These are phyloP conservation scores for Eucalyptus cloeziana DNA, from an alignment of 345 rosid genomes.

Conservation along the genomic window DNA sequence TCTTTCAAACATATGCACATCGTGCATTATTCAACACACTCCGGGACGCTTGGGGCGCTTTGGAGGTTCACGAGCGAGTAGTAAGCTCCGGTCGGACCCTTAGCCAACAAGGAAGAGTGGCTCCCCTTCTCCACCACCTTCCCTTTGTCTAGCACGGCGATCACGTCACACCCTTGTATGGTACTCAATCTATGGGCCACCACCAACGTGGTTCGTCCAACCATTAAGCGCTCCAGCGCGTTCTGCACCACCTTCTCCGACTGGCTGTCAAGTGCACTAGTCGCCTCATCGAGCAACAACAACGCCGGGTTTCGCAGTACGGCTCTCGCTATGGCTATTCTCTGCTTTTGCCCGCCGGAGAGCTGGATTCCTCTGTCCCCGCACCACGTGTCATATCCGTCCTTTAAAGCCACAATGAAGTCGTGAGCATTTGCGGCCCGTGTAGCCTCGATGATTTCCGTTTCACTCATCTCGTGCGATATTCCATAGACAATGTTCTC, in stretches of 20 bases:
- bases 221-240: constrained; percentile 53
- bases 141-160: constrained; percentile 47
- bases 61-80: constrained; percentile 52
- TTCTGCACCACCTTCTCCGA: constrained; percentile 59
- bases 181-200: constrained; percentile 69
- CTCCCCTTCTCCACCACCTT: constrained; percentile 50
- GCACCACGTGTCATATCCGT: constrained; percentile 46
- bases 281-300: constrained; percentile 57
- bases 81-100: constrained; percentile 30
- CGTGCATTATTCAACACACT: not conserved
- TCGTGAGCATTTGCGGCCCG: constrained; percentile 57
- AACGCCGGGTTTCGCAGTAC: constrained; percentile 30
- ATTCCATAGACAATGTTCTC: constrained; percentile 54
- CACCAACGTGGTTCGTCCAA: constrained; percentile 54
- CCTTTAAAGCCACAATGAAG: constrained; percentile 33
- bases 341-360: constrained; percentile 61
- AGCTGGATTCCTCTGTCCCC: constrained; percentile 58
- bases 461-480: constrained; percentile 5
- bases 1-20: not conserved
- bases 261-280: constrained; percentile 59
- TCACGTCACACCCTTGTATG: constrained; percentile 38
- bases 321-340: constrained; percentile 63
- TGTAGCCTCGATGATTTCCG: constrained; percentile 44
- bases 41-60: not conserved
- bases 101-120: constrained; percentile 41